These are phyloP conservation scores for Pseudopyricularia cyperi DNA, from an alignment of 2,329 filamentous ascomycete species.

Conservation along the genomic window DNA sequence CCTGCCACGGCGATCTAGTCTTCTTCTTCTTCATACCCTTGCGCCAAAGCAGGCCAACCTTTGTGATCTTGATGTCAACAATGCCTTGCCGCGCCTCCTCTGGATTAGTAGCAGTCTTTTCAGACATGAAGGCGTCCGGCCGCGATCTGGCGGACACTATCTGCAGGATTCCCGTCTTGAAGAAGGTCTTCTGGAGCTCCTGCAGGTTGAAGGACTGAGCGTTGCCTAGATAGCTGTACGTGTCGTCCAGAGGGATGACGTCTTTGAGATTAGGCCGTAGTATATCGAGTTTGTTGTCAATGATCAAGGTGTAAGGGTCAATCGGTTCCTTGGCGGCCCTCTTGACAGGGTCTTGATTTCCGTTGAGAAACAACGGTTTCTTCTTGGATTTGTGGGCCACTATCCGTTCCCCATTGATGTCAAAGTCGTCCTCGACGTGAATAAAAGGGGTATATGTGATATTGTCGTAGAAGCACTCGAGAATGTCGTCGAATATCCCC, in stretches of 20 bases:
- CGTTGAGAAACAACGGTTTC: conserved; percentile 53
- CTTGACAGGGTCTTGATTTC: conserved; percentile 49
- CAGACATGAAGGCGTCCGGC: conserved; percentile 88
- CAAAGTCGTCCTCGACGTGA: conserved; percentile 84
- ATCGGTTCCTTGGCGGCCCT: conserved; percentile 69
- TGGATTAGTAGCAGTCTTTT: conserved; percentile 72
- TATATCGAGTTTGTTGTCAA: conserved; percentile 75
- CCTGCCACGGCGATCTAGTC: conserved; percentile 90
- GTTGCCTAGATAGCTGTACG: conserved; percentile 77
- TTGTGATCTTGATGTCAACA: conserved; percentile 94
- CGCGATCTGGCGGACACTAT: conserved; percentile 89
- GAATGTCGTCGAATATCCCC: conserved; percentile 82
- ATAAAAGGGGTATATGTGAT: conserved; percentile 98
- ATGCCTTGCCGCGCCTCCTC: conserved; percentile 81
- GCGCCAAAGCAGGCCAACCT: conserved; percentile 87
- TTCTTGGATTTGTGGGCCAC: conserved; percentile 60
- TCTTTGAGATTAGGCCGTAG: conserved; percentile 79
- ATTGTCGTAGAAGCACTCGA: conserved; percentile 97
- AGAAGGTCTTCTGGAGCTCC: conserved; percentile 77
- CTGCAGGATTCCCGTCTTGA: conserved; percentile 81
- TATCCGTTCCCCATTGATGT: conserved; percentile 63
- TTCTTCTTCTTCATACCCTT: conserved; percentile 93
- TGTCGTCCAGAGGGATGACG: conserved; percentile 84
- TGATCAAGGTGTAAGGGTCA: conserved; percentile 87
- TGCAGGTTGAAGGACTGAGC: conserved; percentile 64